A percentile compares a stretch with the other conserved stretches of the same genome.
phyloP scores from a whole-genome alignment of 129 eudicot genomes.

The Glebionis coronaria region DNA sequence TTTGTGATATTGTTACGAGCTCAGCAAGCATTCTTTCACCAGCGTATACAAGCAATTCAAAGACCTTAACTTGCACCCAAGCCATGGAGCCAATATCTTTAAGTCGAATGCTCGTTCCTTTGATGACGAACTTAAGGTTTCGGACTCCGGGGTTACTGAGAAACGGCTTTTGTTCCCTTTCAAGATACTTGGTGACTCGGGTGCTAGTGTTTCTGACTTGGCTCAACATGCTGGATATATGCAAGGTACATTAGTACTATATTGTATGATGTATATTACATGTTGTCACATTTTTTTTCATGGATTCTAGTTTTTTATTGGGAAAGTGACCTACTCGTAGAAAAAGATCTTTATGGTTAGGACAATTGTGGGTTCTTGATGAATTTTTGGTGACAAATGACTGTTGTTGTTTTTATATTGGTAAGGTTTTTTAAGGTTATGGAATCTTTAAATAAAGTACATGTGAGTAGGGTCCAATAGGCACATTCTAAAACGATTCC shows the following conservation, averaged over 20 bases:
- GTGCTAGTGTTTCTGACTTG: constrained; percentile 43
- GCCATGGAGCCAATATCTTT: constrained; percentile 42
- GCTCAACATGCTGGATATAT: constrained; percentile 83
- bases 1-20: too few species aligned
- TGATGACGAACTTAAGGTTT: constrained; percentile 13
- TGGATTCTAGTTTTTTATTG: constrained; percentile 20
- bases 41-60: too few species aligned
- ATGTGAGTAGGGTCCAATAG: constrained; percentile 32
- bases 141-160: constrained; percentile 42
- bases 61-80: constrained; percentile 66
- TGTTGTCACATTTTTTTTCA: constrained; percentile 12
- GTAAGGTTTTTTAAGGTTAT: constrained; percentile 18
- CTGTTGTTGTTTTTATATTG: constrained; percentile 19
- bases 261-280: background rate
- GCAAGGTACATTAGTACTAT: constrained; percentile 52
- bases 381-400: constrained; percentile 28
- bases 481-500: constrained; percentile 26
- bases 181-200: constrained; percentile 40
- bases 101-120: background rate
- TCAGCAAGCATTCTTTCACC: too few species aligned
- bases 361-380: constrained; percentile 13
- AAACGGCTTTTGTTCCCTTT: constrained; percentile 34
- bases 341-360: constrained; percentile 26
- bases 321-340: constrained; percentile 25
- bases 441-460: constrained; percentile 30